Percentiles rank a stretch among this genome's conserved stretches.
phyloP scores from a whole-genome alignment of 768 basidiomycete species.

The Boletus subparvulus region DNA sequence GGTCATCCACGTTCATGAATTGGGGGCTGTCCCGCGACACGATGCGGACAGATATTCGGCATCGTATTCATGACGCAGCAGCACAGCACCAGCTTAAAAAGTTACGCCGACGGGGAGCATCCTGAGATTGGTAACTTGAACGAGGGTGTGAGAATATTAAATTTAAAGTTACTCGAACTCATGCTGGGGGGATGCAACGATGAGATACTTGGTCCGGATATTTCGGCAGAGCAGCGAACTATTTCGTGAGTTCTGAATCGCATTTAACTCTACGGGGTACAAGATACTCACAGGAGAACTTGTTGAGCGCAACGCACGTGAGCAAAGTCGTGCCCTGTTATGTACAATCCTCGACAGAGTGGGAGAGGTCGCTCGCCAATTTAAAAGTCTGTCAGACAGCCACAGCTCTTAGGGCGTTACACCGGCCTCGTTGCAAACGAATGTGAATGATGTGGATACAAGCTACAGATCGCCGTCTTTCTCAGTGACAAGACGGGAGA shows the following conservation, averaged over 20 bases:
- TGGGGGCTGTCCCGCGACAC: constrained; percentile 6
- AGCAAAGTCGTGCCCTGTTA: constrained; percentile 7
- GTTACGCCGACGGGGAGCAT: not conserved
- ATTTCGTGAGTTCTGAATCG: constrained; percentile 7
- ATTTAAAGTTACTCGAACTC: not conserved
- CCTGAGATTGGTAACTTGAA: constrained; percentile 18
- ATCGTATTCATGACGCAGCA: not conserved
- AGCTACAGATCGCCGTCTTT: not conserved
- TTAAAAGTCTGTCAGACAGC: not conserved
- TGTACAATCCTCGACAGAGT: constrained; percentile 9
- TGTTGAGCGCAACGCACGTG: not conserved
- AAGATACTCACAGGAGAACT: constrained; percentile 21
- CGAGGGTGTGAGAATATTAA: constrained; percentile 19
- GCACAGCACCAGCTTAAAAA: not conserved
- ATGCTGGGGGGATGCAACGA: not conserved
- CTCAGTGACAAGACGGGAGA: not conserved
- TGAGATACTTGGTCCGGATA: constrained; percentile 1
- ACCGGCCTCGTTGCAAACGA: constrained; percentile 2
- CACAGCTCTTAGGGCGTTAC: constrained; percentile 3
- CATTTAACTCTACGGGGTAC: constrained; percentile 12
- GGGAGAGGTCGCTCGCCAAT: constrained; percentile 5
- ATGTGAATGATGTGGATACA: not conserved
- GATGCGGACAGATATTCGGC: not conserved
- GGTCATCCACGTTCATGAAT: not conserved
- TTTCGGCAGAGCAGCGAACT: constrained; percentile 4